Evolutionary conservation across 371 early-diverging fungal species (phyloP).

Genomic region (Mucor piriformis): DNA sequence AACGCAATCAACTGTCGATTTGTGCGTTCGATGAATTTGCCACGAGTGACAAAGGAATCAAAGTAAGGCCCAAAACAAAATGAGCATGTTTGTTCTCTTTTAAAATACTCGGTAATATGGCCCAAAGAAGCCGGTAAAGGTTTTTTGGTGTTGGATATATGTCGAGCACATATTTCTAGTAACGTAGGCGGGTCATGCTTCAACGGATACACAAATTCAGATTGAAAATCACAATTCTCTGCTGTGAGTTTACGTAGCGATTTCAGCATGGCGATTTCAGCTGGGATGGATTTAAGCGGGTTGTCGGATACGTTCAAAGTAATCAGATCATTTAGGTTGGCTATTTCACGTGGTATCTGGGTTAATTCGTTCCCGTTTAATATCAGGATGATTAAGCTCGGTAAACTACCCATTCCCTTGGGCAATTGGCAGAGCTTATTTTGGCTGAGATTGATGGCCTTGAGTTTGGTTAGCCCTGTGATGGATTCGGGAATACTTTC

Average conservation of each 20-base stretch:
- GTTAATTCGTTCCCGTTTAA: constrained; percentile 56
- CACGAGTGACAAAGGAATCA: constrained; percentile 64
- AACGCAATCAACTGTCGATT: constrained; percentile 44
- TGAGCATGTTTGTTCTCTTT: constrained; percentile 69
- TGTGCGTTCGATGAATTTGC: constrained; percentile 66
- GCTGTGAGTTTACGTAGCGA: constrained; percentile 59
- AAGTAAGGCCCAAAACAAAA: constrained; percentile 90
- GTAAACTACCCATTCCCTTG: constrained; percentile 65
- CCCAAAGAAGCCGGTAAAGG: constrained; percentile 56
- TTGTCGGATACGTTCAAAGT: constrained; percentile 72
- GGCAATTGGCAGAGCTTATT: constrained; percentile 67
- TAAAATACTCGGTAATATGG: constrained; percentile 67
- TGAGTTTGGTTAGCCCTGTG: constrained; percentile 29
- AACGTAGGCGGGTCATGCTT: constrained; percentile 59
- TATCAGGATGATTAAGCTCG: constrained; percentile 59
- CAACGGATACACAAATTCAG: constrained; percentile 33
- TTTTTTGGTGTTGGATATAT: constrained; percentile 68
- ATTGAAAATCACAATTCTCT: constrained; percentile 53
- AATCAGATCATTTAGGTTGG: constrained; percentile 56
- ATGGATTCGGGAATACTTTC: constrained; percentile 42
- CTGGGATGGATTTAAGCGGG: constrained; percentile 47
- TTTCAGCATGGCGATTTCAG: constrained; percentile 53
- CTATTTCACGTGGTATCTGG: constrained; percentile 58
- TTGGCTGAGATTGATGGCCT: constrained; percentile 46
- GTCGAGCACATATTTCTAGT: constrained; percentile 77